These are phyloP conservation scores for Plasmodium vivax DNA, from an alignment of 169 alveolate genomes.

Conservation along the genomic window DNA sequence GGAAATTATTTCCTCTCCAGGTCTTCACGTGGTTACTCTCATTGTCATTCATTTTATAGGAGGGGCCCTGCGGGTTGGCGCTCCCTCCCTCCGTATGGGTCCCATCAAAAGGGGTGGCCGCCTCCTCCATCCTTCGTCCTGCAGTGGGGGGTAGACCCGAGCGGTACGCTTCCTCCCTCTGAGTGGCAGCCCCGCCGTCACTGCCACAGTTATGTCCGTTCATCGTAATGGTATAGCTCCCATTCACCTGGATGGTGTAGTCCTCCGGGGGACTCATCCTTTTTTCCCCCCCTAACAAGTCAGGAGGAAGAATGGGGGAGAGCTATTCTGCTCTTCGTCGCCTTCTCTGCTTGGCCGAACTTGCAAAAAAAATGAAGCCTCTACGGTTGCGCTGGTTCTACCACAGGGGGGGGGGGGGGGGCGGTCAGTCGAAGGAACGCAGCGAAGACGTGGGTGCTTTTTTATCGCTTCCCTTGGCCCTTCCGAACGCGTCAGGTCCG, in stretches of 20 bases:
- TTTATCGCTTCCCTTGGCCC: not conserved
- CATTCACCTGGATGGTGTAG: not conserved
- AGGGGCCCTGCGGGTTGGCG: not conserved
- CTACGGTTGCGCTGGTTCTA: not conserved
- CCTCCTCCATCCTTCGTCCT: not conserved
- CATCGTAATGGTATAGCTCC: not conserved
- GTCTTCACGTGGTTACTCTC: not conserved
- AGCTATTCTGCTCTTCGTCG: not conserved
- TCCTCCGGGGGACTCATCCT: not conserved
- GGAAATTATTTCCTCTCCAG: not conserved
- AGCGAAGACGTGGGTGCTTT: not conserved
- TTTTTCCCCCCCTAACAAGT: not conserved
- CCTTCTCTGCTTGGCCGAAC: not conserved
- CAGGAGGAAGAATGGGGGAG: not conserved
- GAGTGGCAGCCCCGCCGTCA: not conserved
- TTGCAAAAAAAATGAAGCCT: too few relatives aligned
- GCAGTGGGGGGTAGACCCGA: not conserved
- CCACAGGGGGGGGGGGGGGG: too few relatives aligned
- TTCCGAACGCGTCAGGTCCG: not conserved
- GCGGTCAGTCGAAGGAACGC: too few relatives aligned
- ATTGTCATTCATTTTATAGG: not conserved
- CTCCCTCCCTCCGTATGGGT: not conserved
- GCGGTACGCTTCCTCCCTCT: not conserved
- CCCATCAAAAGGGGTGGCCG: not conserved
- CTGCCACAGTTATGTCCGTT: not conserved